Percentiles rank a stretch among this genome's conserved stretches.
These are phyloP conservation scores for Sphaerulina populicola DNA, from an alignment of 2,329 filamentous ascomycete genomes.

Conservation along the genomic window DNA sequence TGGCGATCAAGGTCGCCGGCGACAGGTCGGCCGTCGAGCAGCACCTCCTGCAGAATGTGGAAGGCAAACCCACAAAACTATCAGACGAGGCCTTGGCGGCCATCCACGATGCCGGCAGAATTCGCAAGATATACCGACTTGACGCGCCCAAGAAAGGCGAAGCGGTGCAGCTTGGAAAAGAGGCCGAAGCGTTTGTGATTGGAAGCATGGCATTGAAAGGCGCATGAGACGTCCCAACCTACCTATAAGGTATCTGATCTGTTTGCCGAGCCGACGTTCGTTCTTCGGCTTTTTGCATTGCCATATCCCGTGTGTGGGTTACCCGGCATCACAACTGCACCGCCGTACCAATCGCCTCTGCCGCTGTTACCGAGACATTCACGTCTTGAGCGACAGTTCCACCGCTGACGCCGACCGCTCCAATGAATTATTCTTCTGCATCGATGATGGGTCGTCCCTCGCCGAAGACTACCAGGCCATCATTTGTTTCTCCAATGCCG, in stretches of 20 bases:
- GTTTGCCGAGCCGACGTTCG: neutral
- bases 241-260: neutral
- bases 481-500: constrained; percentile 27
- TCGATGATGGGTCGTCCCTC: constrained; percentile 27
- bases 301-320: neutral
- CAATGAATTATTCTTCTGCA: constrained; percentile 24
- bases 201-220: constrained; percentile 65
- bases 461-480: constrained; percentile 26
- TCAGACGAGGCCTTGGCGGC: constrained; percentile 54
- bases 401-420: constrained; percentile 27
- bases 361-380: constrained; percentile 5
- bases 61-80: constrained; percentile 53
- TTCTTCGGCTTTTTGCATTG: neutral
- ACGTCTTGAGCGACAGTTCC: constrained; percentile 27
- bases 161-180: constrained; percentile 24
- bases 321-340: neutral
- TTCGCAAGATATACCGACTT: constrained; percentile 82
- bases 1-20: constrained; percentile 70
- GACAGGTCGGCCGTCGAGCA: constrained; percentile 35
- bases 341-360: constrained; percentile 2
- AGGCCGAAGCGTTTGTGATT: constrained; percentile 62
- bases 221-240: constrained; percentile 28
- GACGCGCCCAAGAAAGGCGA: constrained; percentile 43
- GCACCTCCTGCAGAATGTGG: constrained; percentile 55
- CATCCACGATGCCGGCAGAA: constrained; percentile 57